Evolutionary conservation across 352 stramenopile genomes (phyloP).

Genomic region (Albugo candida): DNA sequence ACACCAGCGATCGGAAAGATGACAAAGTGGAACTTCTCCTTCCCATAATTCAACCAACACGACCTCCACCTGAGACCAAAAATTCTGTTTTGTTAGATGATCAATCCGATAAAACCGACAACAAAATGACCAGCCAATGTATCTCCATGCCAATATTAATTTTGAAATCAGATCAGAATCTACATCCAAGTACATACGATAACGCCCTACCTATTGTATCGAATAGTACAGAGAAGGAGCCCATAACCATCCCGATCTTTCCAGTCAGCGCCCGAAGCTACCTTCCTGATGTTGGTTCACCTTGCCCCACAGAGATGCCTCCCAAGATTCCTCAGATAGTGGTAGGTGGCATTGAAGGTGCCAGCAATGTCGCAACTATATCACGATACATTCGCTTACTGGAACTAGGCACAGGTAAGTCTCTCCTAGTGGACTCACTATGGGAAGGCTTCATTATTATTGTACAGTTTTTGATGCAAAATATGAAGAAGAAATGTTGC

Average conservation of each 20-base stretch:
- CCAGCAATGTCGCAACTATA: conserved; percentile 19
- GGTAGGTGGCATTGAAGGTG: conserved; percentile 19
- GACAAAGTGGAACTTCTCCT: no score
- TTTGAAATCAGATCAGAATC: conserved; percentile 11
- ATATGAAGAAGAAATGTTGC: conserved; percentile 18
- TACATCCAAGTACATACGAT: neutral
- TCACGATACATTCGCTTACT: conserved; percentile 54
- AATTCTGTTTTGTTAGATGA: no score
- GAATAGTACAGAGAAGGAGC: neutral
- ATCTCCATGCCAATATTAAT: neutral
- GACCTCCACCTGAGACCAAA: no score
- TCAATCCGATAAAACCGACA: no score
- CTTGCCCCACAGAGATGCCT: neutral
- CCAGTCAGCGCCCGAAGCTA: neutral
- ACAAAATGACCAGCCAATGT: conserved; percentile 2
- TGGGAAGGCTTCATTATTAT: no score
- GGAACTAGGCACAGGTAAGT: conserved; percentile 30
- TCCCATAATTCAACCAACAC: no score
- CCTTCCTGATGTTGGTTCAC: neutral
- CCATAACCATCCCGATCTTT: neutral
- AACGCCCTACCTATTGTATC: neutral
- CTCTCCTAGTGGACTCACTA: conserved; percentile 1
- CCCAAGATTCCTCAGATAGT: conserved; percentile 47
- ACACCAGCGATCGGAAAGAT: no score
- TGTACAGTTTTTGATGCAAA: no score